A percentile compares a stretch with the other conserved stretches of the same genome.
Evolutionary conservation across 306 rosid species (phyloP).

Genomic region (Rosa lucieae): DNA sequence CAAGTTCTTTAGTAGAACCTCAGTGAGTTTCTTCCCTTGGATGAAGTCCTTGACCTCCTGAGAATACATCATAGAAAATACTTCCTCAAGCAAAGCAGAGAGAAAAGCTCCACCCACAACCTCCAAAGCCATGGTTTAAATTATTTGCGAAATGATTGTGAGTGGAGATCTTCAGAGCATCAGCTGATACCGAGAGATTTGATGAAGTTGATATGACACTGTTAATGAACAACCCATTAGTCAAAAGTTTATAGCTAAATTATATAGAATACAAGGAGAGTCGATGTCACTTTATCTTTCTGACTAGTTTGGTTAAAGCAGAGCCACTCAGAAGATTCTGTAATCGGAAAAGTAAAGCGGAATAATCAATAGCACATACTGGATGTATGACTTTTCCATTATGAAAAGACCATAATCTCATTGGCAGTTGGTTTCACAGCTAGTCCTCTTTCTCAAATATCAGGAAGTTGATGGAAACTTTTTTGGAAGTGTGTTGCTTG

Average conservation of each 20-base stretch:
- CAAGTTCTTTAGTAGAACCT: no score
- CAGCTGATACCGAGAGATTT: not conserved
- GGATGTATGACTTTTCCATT: not conserved
- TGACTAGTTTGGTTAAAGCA: not conserved
- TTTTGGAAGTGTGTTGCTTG: not conserved
- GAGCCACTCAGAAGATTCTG: not conserved
- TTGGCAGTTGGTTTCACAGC: not conserved
- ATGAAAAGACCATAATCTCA: not conserved
- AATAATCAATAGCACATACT: not conserved
- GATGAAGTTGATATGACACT: not conserved
- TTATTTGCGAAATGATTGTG: not conserved
- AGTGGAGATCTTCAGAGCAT: not conserved
- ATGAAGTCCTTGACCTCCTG: no score
- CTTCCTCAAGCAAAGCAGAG: slow-evolving; percentile 25
- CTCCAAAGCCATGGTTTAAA: not conserved
- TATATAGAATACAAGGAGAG: no score
- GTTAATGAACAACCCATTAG: not conserved
- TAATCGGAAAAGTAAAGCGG: not conserved
- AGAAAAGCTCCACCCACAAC: slow-evolving; percentile 19
- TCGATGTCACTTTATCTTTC: not conserved
- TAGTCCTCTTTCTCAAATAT: not conserved
- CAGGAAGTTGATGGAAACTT: not conserved
- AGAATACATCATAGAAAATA: slow-evolving; percentile 3
- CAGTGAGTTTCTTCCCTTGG: no score
- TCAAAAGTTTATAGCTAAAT: not conserved